A percentile compares a stretch with the other conserved stretches of the same genome.
Evolutionary conservation across 2,329 filamentous ascomycete species (phyloP).

Genomic region (Pseudonectria buxi): DNA sequence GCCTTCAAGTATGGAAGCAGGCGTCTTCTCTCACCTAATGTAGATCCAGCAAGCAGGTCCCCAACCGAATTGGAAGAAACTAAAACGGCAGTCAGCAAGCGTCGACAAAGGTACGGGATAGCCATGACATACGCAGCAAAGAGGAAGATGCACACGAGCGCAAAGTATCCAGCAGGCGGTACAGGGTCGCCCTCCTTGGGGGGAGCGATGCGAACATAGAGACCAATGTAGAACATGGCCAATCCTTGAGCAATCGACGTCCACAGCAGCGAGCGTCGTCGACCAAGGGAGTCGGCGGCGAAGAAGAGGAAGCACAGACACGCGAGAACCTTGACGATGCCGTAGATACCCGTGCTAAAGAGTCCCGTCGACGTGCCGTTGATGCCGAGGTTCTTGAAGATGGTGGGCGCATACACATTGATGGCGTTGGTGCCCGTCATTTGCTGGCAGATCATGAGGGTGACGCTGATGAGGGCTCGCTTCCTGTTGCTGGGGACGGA

Average conservation of each 20-base stretch:
- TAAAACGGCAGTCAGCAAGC: too few species aligned
- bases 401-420: constrained; percentile 44
- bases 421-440: constrained; percentile 50
- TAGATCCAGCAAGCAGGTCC: too few species aligned
- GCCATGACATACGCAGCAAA: constrained; percentile 23
- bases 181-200: constrained; percentile 24
- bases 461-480: constrained; percentile 36
- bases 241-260: constrained; percentile 30
- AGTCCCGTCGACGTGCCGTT: constrained; percentile 25
- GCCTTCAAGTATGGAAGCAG: too few species aligned
- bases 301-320: constrained; percentile 35
- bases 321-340: constrained; percentile 30
- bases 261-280: constrained; percentile 40
- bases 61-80: too few species aligned
- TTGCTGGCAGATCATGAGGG: constrained; percentile 41
- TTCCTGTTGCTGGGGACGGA: constrained; percentile 25
- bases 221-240: constrained; percentile 35
- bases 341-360: constrained; percentile 36
- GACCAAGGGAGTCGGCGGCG: constrained; percentile 41
- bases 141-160: constrained; percentile 39
- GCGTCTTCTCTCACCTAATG: too few species aligned
- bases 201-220: constrained; percentile 19
- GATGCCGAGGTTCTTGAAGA: constrained; percentile 33
- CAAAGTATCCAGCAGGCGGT: constrained; percentile 36
- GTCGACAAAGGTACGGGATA: too few species aligned